Base-by-base conservation (phyloP, 176 grass and related monocot species). In the Calamus simplicifolius region DNA sequence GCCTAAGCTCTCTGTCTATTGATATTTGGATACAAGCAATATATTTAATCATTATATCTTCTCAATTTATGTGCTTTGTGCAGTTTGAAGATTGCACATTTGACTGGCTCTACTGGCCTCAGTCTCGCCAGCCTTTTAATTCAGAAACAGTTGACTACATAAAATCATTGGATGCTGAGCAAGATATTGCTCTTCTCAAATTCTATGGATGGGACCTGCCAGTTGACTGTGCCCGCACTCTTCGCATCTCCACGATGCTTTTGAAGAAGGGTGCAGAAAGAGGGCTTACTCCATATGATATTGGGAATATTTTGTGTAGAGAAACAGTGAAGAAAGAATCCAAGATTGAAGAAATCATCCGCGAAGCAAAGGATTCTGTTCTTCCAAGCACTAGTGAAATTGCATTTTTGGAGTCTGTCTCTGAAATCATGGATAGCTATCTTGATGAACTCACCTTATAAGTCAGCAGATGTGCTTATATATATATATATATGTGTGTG, bases 21-120 rank as follows among this genome's bases (percentile, higher is more conserved):
- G 35, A 43, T 43, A 13, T 35, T 43, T 43, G 35, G 10, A 43
- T 13, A 2, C 13, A 10, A 12, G 8, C 6, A 3, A 3, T 43
- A 8, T 43, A 43, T 43, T 43, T 43, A 43, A 6, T 12, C 13
- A 2, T 43, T 2, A 10, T 43, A 43, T 13, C 10, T 38, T 50
- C n/a, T 29, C 5, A 38, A 29, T 59, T 16, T 8, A 17, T 26
- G 16, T 58, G 16, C 48, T 50, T 71, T 23, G 4, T 76, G 70
- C 54, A 89, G 85, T 85, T 89, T 21, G 78, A 89, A 69, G 86
- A 89, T 54, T 89, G 86, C 77, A 89, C 86, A 50, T 89, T 89
- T 56, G 78, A 89, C 56, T 89, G 86, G 86, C 78, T 89, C 2
- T 79, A 81, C 69, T 86, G 88, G 82, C 79, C 79, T 16, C 88